These are phyloP conservation scores for Sisymbrium irio DNA, from an alignment of 345 rosid species.

Conservation along the genomic window DNA sequence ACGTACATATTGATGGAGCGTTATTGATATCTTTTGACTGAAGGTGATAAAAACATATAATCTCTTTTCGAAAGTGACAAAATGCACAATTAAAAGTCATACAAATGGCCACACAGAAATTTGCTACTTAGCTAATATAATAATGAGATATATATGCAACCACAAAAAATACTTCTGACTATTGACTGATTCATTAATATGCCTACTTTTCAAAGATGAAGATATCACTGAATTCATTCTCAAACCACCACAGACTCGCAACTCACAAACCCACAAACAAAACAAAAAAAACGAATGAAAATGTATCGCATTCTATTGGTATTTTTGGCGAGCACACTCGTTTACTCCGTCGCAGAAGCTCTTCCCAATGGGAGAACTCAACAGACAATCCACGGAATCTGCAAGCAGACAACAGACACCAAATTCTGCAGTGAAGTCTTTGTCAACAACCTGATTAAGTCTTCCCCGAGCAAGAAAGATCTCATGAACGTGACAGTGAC, in stretches of 20 bases:
- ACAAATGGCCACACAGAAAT: neutral
- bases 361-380: neutral
- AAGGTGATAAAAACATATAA: neutral
- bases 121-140: neutral
- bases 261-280: neutral
- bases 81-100: neutral
- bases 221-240: neutral
- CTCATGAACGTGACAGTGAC: constrained; percentile 26
- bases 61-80: neutral
- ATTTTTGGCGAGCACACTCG: neutral
- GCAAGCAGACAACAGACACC: constrained; percentile 25
- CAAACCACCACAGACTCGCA: constrained; percentile 15
- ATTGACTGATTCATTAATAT: constrained; percentile 18
- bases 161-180: constrained; percentile 5
- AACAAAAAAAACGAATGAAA: neutral
- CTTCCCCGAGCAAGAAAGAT: constrained; percentile 23
- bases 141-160: neutral
- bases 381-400: constrained; percentile 5
- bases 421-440: constrained; percentile 8
- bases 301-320: neutral
- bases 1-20: neutral
- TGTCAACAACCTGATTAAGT: neutral
- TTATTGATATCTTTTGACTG: neutral
- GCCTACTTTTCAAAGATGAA: constrained; percentile 9
- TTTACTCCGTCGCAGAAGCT: constrained; percentile 10